phyloP scores from a whole-genome alignment of 1,284 basidiomycete species.

The Ceratobasidium sp. region DNA sequence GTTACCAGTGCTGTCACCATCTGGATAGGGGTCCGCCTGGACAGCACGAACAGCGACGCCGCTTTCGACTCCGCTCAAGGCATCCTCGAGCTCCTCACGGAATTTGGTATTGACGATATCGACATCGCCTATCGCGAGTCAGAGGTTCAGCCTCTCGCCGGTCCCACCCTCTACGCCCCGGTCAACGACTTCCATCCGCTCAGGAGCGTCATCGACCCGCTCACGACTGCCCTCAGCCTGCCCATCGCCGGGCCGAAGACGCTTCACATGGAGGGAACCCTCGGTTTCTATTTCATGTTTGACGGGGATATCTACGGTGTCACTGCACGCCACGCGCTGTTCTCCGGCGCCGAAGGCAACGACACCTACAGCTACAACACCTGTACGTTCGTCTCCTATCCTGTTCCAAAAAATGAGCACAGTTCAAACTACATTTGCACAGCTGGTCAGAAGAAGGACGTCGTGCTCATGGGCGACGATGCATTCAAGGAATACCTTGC shows the following conservation, averaged over 20 bases:
- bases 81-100: slow-evolving; percentile 54
- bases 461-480: slow-evolving; percentile 58
- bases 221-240: slow-evolving; percentile 50
- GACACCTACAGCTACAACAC: slow-evolving; percentile 53
- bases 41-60: slow-evolving; percentile 55
- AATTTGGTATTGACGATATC: slow-evolving; percentile 54
- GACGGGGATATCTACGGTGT: slow-evolving; percentile 57
- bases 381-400: slow-evolving; percentile 51
- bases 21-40: slow-evolving; percentile 60
- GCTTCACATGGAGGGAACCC: slow-evolving; percentile 56
- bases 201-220: slow-evolving; percentile 57
- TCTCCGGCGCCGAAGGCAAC: slow-evolving; percentile 53
- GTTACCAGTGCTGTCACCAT: slow-evolving; percentile 56
- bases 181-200: slow-evolving; percentile 55
- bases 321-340: slow-evolving; percentile 58
- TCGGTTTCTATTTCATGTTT: slow-evolving; percentile 59
- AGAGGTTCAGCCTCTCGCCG: slow-evolving; percentile 49
- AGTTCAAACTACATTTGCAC: slow-evolving; percentile 53
- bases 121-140: slow-evolving; percentile 59
- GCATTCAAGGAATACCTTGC: slow-evolving; percentile 56
- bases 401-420: slow-evolving; percentile 50
- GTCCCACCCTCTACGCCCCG: slow-evolving; percentile 56
- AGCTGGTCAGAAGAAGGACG: slow-evolving; percentile 57
- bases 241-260: slow-evolving; percentile 54
- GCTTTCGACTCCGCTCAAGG: slow-evolving; percentile 56